phyloP scores from a whole-genome alignment of 2,329 filamentous ascomycete species.

The Colletotrichum sp. region DNA sequence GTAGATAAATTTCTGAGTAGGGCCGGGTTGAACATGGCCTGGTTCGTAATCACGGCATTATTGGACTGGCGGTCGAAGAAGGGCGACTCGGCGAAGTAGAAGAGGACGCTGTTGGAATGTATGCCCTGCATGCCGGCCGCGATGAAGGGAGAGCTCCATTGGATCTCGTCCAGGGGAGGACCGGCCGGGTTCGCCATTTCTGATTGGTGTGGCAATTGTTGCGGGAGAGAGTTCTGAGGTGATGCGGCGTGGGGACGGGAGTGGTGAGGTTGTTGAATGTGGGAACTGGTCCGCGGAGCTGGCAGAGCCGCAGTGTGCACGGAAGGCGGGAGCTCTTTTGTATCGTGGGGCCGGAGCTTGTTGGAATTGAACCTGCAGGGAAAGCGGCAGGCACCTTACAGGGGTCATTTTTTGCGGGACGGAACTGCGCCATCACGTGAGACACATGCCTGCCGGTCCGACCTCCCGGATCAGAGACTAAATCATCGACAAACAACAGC shows the following conservation, averaged over 20 bases:
- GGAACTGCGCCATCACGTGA: background rate
- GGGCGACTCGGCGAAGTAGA: conserved; percentile 71
- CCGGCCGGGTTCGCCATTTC: conserved; percentile 52
- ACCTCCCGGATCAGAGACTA: background rate
- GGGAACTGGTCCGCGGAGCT: background rate
- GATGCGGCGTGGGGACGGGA: background rate
- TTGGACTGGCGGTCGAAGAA: conserved; percentile 74
- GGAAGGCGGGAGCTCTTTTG: conserved; percentile 1
- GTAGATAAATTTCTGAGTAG: conserved; percentile 64
- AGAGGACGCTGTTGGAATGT: conserved; percentile 69
- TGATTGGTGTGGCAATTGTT: background rate
- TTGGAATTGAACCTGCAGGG: background rate
- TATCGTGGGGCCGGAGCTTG: conserved; percentile 16
- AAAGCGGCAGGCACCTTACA: background rate
- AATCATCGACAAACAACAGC: background rate
- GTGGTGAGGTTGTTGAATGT: background rate
- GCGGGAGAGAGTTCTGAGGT: background rate
- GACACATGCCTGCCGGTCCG: background rate
- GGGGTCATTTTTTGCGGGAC: background rate
- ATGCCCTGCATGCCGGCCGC: conserved; percentile 60
- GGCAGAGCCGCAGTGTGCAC: background rate
- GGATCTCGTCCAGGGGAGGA: conserved; percentile 68
- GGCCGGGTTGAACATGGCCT: conserved; percentile 65
- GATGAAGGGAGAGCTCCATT: conserved; percentile 63
- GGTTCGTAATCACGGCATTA: conserved; percentile 66